Evolutionary conservation across 2,329 filamentous ascomycete species (phyloP).

Genomic region (Tolypocladium tundrense): DNA sequence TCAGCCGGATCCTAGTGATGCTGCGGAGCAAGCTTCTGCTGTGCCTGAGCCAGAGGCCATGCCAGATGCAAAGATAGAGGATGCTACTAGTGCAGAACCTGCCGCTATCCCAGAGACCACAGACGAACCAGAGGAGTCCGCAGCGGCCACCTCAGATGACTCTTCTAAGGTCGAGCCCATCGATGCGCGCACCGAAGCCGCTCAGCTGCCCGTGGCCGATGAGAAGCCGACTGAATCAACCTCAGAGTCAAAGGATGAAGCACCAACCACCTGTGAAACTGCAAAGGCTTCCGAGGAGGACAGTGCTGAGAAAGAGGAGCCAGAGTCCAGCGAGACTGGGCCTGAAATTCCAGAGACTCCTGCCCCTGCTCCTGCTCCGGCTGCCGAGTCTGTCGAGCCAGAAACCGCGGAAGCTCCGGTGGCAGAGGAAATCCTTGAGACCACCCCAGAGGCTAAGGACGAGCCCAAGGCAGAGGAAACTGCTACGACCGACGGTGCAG

Average conservation of each 20-base stretch:
- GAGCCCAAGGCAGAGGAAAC: not conserved
- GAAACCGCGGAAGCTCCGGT: not conserved
- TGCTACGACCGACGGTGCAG: not conserved
- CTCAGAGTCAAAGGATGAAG: not conserved
- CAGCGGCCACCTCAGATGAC: not conserved
- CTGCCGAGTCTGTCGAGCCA: not conserved
- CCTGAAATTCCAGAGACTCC: not conserved
- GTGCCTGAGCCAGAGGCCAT: not conserved
- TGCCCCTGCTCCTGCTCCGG: not conserved
- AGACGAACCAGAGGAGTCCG: not conserved
- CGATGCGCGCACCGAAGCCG: not conserved
- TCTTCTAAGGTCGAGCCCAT: not conserved
- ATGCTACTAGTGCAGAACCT: not conserved
- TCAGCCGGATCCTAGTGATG: not conserved
- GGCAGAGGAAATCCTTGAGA: not conserved
- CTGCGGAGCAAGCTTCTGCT: not conserved
- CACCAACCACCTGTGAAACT: not conserved
- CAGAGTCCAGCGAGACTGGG: not conserved
- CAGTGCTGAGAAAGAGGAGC: not conserved
- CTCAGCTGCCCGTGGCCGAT: not conserved
- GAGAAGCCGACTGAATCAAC: not conserved
- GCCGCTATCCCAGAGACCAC: not conserved
- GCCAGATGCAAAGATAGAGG: not conserved
- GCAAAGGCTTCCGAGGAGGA: not conserved
- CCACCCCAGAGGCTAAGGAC: not conserved